Evolutionary conservation across 2,329 filamentous ascomycete species (phyloP), one percentile per base, ranked within the genome.

Genomic region (Colletotrichum sp.): DNA sequence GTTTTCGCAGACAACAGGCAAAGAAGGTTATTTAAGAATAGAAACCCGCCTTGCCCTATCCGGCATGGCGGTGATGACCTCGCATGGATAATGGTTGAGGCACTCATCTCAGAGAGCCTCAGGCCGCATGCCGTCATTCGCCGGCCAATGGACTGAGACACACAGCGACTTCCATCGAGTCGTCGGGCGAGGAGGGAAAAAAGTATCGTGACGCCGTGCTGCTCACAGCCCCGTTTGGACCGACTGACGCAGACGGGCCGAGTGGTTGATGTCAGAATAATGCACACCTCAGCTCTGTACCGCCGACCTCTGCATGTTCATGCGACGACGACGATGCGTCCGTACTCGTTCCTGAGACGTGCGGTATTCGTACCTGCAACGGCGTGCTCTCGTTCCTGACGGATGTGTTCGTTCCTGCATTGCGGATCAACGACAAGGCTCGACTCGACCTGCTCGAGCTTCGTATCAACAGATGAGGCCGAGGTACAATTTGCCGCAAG

Each of bases 21-120:
- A 76, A 76, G 74, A 76, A 76, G 74, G 74, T 76, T 76, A 76
- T 76, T 76, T 71, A 76, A 76, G 52, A 76, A 76, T 76, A 76
- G 74, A 76, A 76, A 57, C 30, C 18, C 60, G 32, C 73, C 66
- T 75, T 74, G 60, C 71, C 71, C 16, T 9, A 71, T 74, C 34
- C 36, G 74, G 74, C 60, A 74, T 74, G 36, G 36, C 18, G 16
- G 59, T 70, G 65, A 76, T 71, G 55, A 72, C 48, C 18, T 71
- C 65, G 60, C 71, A 76, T 69, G 60, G 59, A 32, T 59, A 32
- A 55, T 67, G 59, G 52, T 39, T 43, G 34, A 70, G 71, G 48
- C 16, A 34, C 39, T 39, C 43, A 34, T n/a, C 28, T 36, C 18
- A 67, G 66, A 74, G 71, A 74, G 71, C 71, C 66, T 75, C 52